Percentiles rank a stretch among this genome's conserved stretches.
These are phyloP conservation scores for Pythium sukuiense DNA, from an alignment of 352 stramenopile genomes.

Conservation along the genomic window DNA sequence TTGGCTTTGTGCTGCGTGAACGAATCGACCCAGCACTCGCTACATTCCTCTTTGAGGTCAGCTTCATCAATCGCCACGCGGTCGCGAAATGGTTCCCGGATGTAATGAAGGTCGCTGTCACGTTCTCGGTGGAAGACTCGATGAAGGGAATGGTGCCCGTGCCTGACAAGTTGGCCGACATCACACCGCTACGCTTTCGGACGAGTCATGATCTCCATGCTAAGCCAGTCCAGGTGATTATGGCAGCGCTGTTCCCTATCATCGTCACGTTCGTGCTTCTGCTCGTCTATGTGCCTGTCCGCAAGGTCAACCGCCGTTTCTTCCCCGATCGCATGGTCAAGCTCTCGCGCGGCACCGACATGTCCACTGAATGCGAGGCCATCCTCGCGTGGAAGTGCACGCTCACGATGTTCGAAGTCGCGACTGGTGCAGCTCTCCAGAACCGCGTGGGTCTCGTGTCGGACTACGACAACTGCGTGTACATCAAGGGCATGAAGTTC, in stretches of 20 bases:
- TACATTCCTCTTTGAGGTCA: slow-evolving; percentile 12
- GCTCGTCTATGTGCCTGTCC: slow-evolving; percentile 3
- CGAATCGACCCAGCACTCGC: slow-evolving; percentile 16
- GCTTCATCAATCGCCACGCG: slow-evolving; percentile 3
- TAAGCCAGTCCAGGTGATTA: not conserved
- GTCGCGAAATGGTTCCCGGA: slow-evolving; percentile 13
- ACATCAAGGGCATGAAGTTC: slow-evolving; percentile 39
- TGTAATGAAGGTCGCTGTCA: slow-evolving; percentile 13
- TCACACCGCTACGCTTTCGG: slow-evolving; percentile 31
- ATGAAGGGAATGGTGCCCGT: not conserved
- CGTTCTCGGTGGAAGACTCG: slow-evolving; percentile 9
- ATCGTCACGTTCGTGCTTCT: slow-evolving; percentile 11
- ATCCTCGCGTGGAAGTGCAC: too few species aligned
- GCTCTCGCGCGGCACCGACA: too few species aligned
- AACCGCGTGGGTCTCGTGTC: too few species aligned
- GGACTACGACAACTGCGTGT: too few species aligned
- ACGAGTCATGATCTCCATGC: slow-evolving; percentile 12
- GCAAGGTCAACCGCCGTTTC: too few species aligned
- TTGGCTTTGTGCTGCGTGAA: slow-evolving; percentile 10
- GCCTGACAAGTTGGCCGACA: slow-evolving; percentile 2
- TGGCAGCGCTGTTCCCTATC: slow-evolving; percentile 4
- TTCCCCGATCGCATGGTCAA: too few species aligned
- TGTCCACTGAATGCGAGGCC: too few species aligned
- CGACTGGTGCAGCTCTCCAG: too few species aligned
- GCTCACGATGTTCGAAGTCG: too few species aligned